phyloP scores from a whole-genome alignment of 805 yeast genomes.

The Candida chilensis region DNA sequence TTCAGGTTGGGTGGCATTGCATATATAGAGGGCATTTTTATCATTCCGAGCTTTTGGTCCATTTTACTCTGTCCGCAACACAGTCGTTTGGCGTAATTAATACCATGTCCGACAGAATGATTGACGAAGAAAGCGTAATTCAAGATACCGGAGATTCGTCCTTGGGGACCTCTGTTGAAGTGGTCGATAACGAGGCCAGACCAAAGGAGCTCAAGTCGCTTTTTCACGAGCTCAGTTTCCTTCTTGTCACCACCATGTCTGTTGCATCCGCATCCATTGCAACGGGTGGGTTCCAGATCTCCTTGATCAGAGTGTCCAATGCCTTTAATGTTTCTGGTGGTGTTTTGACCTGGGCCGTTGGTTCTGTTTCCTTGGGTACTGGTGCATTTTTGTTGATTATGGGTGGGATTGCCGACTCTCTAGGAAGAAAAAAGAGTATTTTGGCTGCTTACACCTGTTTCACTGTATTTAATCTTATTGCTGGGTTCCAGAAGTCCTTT shows the following conservation, averaged over 20 bases:
- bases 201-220: constrained; percentile 22
- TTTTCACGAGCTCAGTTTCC: constrained; percentile 20
- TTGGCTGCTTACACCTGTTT: constrained; percentile 19
- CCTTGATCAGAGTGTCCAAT: constrained; percentile 21
- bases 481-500: constrained; percentile 25
- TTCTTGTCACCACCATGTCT: constrained; percentile 22
- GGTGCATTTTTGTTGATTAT: constrained; percentile 32
- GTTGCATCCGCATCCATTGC: constrained; percentile 30
- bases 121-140: too few species aligned
- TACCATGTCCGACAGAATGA: too few species aligned
- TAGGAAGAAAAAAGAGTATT: constrained; percentile 33
- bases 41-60: too few species aligned
- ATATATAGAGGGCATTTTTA: too few species aligned
- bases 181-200: constrained; percentile 14
- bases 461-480: constrained; percentile 19
- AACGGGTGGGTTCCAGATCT: constrained; percentile 22
- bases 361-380: constrained; percentile 28
- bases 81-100: too few species aligned
- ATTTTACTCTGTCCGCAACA: too few species aligned
- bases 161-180: too few species aligned
- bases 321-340: constrained; percentile 28
- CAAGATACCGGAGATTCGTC: too few species aligned
- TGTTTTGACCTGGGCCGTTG: constrained; percentile 30
- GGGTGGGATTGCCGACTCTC: constrained; percentile 38
- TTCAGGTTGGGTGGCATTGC: too few species aligned